Conservation (phyloP, 768 basidiomycete species). For the Daedaleopsis nitida region DNA sequence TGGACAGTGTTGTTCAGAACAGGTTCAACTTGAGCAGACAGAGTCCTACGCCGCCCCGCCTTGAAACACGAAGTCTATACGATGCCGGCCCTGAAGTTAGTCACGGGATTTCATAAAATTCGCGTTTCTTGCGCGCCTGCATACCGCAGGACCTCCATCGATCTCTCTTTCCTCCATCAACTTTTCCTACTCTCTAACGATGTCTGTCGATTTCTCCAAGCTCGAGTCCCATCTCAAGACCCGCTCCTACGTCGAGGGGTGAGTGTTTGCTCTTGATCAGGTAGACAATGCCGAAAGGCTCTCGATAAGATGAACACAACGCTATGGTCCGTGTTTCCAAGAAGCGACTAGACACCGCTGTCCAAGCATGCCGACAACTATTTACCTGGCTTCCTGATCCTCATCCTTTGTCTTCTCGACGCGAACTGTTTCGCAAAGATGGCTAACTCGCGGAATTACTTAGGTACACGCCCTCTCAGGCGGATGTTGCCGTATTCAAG, state of each 20-base stretch:
- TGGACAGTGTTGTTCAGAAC: too few relatives aligned
- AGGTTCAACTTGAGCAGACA: too few relatives aligned
- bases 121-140: constrained; percentile 8
- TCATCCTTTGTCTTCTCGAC: constrained; percentile 1
- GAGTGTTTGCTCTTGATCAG: constrained; percentile 37
- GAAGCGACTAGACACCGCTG: constrained; percentile 93
- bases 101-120: constrained; percentile 21
- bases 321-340: constrained; percentile 99
- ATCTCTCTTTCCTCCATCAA: constrained; percentile 13
- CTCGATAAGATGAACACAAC: constrained; percentile 58
- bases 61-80: not conserved
- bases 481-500: constrained; percentile 92
- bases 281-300: constrained; percentile 12
- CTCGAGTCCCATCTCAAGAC: constrained; percentile 87
- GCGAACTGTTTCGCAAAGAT: not conserved
- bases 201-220: constrained; percentile 68
- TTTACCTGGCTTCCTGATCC: constrained; percentile 77
- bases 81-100: constrained; percentile 15
- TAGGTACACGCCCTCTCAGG: constrained; percentile 91
- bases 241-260: constrained; percentile 93
- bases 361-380: constrained; percentile 68
- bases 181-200: constrained; percentile 31
- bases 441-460: constrained; percentile 2
- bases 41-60: too few relatives aligned
- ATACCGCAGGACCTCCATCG: constrained; percentile 14